Conservation (phyloP, 2,329 filamentous ascomycete species). For the Sporothrix pallida region DNA sequence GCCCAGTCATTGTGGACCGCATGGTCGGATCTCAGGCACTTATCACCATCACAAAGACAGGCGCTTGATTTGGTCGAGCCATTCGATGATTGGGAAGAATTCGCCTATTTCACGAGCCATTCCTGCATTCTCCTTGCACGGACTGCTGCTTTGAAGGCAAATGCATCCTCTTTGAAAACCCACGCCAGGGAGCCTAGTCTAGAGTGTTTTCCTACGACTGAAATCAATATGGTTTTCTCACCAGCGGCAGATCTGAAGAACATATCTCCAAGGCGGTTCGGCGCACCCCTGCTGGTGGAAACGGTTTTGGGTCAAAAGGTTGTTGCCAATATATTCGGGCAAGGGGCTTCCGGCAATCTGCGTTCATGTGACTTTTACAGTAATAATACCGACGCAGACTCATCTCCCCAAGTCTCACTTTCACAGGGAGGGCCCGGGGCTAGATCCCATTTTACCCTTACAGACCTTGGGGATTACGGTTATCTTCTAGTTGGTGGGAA, state of each 20-base stretch:
- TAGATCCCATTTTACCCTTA: constrained; percentile 79
- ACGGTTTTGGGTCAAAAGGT: constrained; percentile 50
- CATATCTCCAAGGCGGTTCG: constrained; percentile 64
- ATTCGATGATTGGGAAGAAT: constrained; percentile 97
- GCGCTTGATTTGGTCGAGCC: constrained; percentile 74
- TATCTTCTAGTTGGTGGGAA: constrained; percentile 77
- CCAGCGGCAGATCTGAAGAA: constrained; percentile 40
- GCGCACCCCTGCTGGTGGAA: constrained; percentile 55
- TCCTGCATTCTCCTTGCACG: constrained; percentile 78
- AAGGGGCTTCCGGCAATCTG: constrained; percentile 53
- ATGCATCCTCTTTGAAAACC: too few species aligned
- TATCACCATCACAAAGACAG: constrained; percentile 64
- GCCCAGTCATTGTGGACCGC: constrained; percentile 79
- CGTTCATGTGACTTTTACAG: constrained; percentile 59
- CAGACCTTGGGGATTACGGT: constrained; percentile 62
- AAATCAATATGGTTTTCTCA: background rate
- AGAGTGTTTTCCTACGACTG: background rate
- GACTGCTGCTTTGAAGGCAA: constrained; percentile 39
- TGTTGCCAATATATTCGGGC: constrained; percentile 54
- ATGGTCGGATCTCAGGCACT: constrained; percentile 74
- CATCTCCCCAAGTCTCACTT: constrained; percentile 36
- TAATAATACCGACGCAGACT: background rate
- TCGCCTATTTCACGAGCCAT: constrained; percentile 81
- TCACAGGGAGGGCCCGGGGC: constrained; percentile 47
- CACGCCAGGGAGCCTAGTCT: too few species aligned